Base-by-base conservation (phyloP, 257 asterid genomes). In the Solanum sejunctum region DNA sequence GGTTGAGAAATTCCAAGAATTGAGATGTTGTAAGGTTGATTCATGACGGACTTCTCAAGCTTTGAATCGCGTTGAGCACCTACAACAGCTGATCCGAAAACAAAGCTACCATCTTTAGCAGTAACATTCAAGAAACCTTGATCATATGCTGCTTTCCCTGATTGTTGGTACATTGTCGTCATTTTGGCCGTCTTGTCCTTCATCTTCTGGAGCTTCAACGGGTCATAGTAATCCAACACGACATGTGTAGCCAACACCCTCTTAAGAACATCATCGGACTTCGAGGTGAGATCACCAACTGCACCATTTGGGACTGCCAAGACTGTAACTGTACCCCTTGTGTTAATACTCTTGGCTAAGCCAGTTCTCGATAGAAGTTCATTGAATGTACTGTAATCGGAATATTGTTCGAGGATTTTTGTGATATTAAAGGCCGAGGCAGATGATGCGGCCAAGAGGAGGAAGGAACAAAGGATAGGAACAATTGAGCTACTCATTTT, bases 191-290 rank as follows among this genome's bases (percentile, higher is more conserved):
- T 84, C 56, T 85, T 89, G 6, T 39, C 84, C 64, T 89, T 78
- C 73, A 93, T 79, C 77, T 84, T 90, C 86, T 58, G 81, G 58
- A 96, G 94, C 84, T 96, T 96, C 82, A 86, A 0, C 13, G 77
- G 63, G 21, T 93, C 98, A 54, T 64, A 96, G 89, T 94, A 94
- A 63, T 96, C 99, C 58, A 94, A 93, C 67, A 94, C 66, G 15
- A 96, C 85, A 72, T 96, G 98, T 86, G 73, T 89, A 87, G 90
- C 90, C 26, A 96, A 87, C 85, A 92, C 85, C 8, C 87, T 84
- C 91, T 60, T 89, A 21, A 71, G 85, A 20, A 84, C 87, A 18
- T 94, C 97, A 1, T 21, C 85, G 0, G 92, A 47, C 52, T 87
- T 89, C 5, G 90, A 87, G 3, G 87, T 0, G 12, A 95, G 58